A percentile compares a stretch with the other conserved stretches of the same genome.
These are phyloP conservation scores for Ceratonia siliqua DNA, from an alignment of 306 rosid genomes.

Conservation along the genomic window DNA sequence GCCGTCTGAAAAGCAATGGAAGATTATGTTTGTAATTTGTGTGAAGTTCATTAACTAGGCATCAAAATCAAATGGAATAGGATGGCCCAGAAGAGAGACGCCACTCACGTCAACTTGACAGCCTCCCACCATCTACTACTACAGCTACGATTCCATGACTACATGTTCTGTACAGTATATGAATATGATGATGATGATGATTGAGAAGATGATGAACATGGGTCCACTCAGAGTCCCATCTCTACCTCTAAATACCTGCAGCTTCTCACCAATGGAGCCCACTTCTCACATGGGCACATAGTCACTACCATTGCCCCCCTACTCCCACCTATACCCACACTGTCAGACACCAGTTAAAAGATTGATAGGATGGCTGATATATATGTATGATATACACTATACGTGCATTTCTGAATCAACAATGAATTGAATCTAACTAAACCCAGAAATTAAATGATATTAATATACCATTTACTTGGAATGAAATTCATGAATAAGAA, in stretches of 20 bases:
- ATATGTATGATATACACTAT: background rate
- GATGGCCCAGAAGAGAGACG: constrained; percentile 29
- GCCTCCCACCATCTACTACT: constrained; percentile 55
- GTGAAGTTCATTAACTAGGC: constrained; percentile 2
- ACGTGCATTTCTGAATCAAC: constrained; percentile 18
- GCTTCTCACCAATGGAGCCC: constrained; percentile 42
- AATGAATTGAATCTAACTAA: no score
- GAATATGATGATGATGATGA: constrained; percentile 8
- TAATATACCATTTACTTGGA: no score
- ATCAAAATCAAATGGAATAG: constrained; percentile 23
- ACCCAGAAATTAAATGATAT: no score
- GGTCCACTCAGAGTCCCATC: constrained; percentile 17
- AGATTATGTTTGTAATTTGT: background rate
- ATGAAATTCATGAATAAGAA: no score
- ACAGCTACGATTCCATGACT: background rate
- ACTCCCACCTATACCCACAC: background rate
- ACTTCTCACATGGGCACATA: constrained; percentile 45
- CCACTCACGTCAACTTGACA: constrained; percentile 67
- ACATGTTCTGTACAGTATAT: background rate
- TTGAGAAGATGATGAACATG: constrained; percentile 23
- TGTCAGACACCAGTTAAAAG: constrained; percentile 33
- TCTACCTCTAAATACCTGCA: background rate
- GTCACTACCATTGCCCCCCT: constrained; percentile 11
- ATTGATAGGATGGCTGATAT: constrained; percentile 33
- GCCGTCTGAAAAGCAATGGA: background rate